phyloP scores from a whole-genome alignment of 2,329 filamentous ascomycete genomes.

The Aspergillus pseudonomiae region DNA sequence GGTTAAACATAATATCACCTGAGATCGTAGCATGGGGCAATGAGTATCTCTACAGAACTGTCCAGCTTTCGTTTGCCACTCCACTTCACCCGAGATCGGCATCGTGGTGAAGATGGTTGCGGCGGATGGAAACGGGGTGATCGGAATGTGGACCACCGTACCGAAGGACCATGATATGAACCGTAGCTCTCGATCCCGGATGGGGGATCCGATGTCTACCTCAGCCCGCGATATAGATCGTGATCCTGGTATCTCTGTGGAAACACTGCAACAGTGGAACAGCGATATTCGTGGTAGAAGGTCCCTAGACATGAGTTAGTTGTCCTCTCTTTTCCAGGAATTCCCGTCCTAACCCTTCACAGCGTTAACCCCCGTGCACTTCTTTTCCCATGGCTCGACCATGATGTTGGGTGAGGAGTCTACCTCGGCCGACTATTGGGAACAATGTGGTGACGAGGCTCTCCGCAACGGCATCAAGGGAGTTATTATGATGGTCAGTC shows the following conservation, averaged over 20 bases:
- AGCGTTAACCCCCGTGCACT: conserved; percentile 59
- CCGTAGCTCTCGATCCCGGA: not conserved
- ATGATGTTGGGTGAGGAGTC: conserved; percentile 72
- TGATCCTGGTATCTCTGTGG: not conserved
- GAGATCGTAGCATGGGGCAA: not conserved
- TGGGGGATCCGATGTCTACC: too few relatives aligned
- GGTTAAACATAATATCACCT: not conserved
- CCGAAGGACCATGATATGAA: not conserved
- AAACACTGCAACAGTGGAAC: not conserved
- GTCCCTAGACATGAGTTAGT: not conserved
- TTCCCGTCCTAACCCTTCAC: not conserved
- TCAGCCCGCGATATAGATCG: not conserved
- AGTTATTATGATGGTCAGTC: conserved; percentile 64
- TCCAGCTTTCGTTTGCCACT: not conserved
- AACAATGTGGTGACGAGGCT: conserved; percentile 65
- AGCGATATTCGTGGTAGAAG: not conserved
- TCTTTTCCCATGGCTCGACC: conserved; percentile 72
- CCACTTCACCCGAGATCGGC: not conserved
- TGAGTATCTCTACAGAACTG: too few relatives aligned
- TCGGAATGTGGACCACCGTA: not conserved
- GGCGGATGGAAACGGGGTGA: too few relatives aligned
- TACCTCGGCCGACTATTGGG: conserved; percentile 66
- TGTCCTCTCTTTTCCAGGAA: not conserved
- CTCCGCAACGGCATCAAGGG: conserved; percentile 63
- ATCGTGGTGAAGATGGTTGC: too few relatives aligned